Conservation (phyloP, 257 asterid species). For the Scutellaria baicalensis region DNA sequence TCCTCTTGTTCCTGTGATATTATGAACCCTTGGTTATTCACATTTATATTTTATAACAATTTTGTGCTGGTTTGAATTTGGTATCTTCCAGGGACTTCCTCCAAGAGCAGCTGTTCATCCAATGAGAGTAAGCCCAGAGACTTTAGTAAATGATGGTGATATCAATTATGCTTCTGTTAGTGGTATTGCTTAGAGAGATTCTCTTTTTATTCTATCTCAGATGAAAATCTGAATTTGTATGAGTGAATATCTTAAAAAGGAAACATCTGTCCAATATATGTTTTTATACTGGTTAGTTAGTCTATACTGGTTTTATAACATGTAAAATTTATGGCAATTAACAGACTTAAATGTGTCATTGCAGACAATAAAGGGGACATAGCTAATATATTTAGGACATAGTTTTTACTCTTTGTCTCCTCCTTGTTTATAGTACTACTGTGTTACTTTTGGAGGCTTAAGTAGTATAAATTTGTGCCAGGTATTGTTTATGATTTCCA, state of each 20-base stretch:
- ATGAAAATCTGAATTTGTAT: slow-evolving; percentile 6
- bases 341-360: background rate
- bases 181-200: background rate
- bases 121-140: slow-evolving; percentile 72
- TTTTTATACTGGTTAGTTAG: background rate
- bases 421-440: slow-evolving; percentile 3
- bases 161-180: background rate
- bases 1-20: slow-evolving; percentile 12
- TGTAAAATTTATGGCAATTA: background rate
- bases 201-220: background rate
- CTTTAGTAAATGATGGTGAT: slow-evolving; percentile 4
- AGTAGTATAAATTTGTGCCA: slow-evolving; percentile 35
- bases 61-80: slow-evolving; percentile 15
- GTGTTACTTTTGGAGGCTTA: slow-evolving; percentile 20
- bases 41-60: slow-evolving; percentile 9
- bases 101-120: slow-evolving; percentile 99
- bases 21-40: slow-evolving; percentile 2
- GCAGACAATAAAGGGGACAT: background rate
- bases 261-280: background rate
- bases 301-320: background rate
- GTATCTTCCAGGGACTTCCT: slow-evolving; percentile 74
- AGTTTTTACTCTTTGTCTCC: background rate
- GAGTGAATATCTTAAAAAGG: background rate
- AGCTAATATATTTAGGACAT: background rate
- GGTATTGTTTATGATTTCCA: slow-evolving; percentile 96